A percentile compares a stretch with the other conserved stretches of the same genome.
Conservation (phyloP, 208 protist species). For the Herpetomonas samuelpessoai region DNA sequence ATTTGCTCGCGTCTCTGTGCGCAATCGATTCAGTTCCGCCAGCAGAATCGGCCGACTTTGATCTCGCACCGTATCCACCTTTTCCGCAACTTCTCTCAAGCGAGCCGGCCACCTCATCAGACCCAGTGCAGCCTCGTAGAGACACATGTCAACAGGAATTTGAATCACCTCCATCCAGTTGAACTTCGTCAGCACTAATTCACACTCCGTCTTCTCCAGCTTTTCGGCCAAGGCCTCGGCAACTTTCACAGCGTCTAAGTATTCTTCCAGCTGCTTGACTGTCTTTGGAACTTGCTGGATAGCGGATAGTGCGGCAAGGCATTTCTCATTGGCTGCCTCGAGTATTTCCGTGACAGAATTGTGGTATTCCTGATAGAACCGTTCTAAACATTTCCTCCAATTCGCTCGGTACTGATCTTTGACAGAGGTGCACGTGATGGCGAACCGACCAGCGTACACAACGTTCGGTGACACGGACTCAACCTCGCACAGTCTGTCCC, state of each 20-base stretch:
- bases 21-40: constrained; percentile 47
- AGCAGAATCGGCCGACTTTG: constrained; percentile 50
- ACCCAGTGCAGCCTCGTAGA: constrained; percentile 52
- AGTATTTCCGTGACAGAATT: constrained; percentile 30
- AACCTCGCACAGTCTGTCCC: constrained; percentile 44
- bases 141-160: constrained; percentile 48
- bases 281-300: constrained; percentile 46
- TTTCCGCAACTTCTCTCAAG: constrained; percentile 24
- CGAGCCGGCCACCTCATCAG: constrained; percentile 63
- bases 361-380: constrained; percentile 46
- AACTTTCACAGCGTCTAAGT: constrained; percentile 29
- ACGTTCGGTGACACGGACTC: constrained; percentile 41
- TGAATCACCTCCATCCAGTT: constrained; percentile 62
- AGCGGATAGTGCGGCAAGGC: constrained; percentile 22
- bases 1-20: constrained; percentile 38
- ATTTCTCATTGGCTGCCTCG: constrained; percentile 33
- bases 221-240: constrained; percentile 37
- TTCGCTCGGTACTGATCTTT: constrained; percentile 45
- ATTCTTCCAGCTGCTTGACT: constrained; percentile 74
- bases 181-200: constrained; percentile 46
- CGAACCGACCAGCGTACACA: constrained; percentile 77
- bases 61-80: constrained; percentile 27
- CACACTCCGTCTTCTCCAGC: constrained; percentile 40
- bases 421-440: constrained; percentile 52
- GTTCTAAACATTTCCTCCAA: constrained; percentile 52